Base-by-base conservation (phyloP, 2,329 filamentous ascomycete species). In the Sporothrix brunneoviolacea region DNA sequence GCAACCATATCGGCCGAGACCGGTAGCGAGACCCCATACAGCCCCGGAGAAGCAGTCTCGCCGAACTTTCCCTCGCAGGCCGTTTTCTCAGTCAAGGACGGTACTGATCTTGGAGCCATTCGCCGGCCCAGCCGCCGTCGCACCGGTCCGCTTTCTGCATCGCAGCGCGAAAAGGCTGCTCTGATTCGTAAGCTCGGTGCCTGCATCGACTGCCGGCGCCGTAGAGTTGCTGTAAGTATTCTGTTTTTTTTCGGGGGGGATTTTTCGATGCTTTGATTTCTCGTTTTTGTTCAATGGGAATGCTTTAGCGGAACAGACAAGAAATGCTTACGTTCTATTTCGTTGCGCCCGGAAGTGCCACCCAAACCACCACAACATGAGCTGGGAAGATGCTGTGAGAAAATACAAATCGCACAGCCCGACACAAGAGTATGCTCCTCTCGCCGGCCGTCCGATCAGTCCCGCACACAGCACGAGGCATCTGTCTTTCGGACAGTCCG, bases 341-440 rank as follows among this genome's bases (percentile, higher is more conserved):
- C 50, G 4, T 10, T 27, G 5, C 28, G 8, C 16, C 15, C 35
- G 13, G 40, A 55, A 78, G 77, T 82, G 78, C 60, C 75, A 80
- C 57, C 77, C 78, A 13, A 76, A 71, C 56, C 78, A 82, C 60
- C 77, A 80, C 56, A 75, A 75, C 56, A 76, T 80, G 75, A 79
- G 74, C 10, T 82, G 77, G 77, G 76, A 80, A 60, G 76, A 80
- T 54, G 74, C 77, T 15, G 68, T 75, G 41, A 68, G 66, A 58
- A 80, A 79, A 58, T 80, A 77, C 63, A 70, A 72, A 51, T 72
- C 74, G 36, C 70, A 74, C 50, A 79, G 76, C 57, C 75, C 76
- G 28, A 65, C 76, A 41, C 74, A 73, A 52, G 75, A 78, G 21
- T 71, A 77, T 39, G 68, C 70, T 30, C 70, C 69, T 15, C 48